phyloP scores from a whole-genome alignment of 495 filamentous ascomycete species.

The Aspergillus bridgeri region DNA sequence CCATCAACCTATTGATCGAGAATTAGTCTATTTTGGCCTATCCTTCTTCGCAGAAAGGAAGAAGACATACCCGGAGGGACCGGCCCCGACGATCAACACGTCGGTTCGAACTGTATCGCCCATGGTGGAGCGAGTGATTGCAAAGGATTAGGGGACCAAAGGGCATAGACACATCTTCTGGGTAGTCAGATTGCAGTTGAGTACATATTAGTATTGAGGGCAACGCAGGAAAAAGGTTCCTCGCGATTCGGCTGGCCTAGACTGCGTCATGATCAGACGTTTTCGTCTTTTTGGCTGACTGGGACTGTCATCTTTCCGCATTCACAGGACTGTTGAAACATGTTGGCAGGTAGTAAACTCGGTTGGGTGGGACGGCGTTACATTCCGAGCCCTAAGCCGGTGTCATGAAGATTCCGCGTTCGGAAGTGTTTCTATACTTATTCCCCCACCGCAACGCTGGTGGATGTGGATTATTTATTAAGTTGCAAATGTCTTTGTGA shows the following conservation, averaged over 20 bases:
- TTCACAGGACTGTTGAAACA: neutral
- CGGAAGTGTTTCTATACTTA: neutral
- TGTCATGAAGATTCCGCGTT: neutral
- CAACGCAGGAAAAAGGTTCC: neutral
- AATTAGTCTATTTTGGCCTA: neutral
- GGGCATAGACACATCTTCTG: neutral
- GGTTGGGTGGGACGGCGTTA: neutral
- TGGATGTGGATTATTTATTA: neutral
- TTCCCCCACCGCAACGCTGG: neutral
- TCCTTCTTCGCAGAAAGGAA: neutral
- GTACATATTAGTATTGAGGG: neutral
- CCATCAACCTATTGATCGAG: conserved; percentile 42
- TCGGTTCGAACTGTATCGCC: conserved; percentile 9
- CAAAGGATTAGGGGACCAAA: neutral
- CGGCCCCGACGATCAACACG: conserved; percentile 45
- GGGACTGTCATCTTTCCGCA: neutral
- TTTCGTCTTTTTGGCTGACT: neutral
- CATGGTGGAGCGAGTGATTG: neutral
- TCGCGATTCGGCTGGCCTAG: neutral
- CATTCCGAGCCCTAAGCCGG: neutral
- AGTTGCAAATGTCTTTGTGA: too few species aligned
- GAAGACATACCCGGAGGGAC: conserved; percentile 43
- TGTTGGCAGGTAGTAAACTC: neutral
- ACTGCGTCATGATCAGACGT: neutral
- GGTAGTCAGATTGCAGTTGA: neutral